phyloP scores from a whole-genome alignment of 345 rosid genomes.

The Lepidium sativum region DNA sequence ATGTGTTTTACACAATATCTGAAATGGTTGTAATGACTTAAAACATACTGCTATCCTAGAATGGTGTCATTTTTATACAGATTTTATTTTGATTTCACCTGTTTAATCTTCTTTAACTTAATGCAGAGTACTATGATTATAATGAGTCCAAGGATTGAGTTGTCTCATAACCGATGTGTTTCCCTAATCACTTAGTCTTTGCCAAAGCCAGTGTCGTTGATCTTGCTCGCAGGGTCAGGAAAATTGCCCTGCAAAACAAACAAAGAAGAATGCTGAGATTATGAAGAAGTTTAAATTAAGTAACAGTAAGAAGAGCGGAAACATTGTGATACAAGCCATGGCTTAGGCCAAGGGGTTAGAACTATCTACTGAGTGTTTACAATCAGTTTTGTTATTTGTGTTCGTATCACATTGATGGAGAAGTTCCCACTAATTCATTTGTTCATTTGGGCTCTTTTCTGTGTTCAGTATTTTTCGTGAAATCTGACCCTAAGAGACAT shows the following conservation, averaged over 20 bases:
- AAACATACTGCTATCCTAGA: constrained; percentile 8
- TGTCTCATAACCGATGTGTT: neutral
- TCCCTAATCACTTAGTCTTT: constrained; percentile 31
- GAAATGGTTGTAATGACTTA: constrained; percentile 23
- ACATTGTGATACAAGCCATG: neutral
- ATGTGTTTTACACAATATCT: constrained; percentile 14
- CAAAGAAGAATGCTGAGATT: neutral
- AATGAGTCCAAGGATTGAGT: neutral
- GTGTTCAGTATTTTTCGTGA: neutral
- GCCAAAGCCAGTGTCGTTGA: constrained; percentile 43
- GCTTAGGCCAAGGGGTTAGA: neutral
- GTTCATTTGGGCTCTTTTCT: neutral
- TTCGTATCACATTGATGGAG: neutral
- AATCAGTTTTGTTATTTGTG: no score
- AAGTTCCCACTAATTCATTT: neutral
- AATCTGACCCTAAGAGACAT: neutral
- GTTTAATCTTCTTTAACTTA: neutral
- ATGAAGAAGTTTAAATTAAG: neutral
- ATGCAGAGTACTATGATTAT: neutral
- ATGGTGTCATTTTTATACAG: constrained; percentile 10
- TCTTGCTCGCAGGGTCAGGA: constrained; percentile 67
- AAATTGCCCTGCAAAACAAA: constrained; percentile 69
- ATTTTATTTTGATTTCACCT: constrained; percentile 9
- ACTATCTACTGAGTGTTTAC: neutral
- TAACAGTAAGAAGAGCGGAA: neutral